Percentiles rank a stretch among this genome's conserved stretches.
Evolutionary conservation across 148 eudicot genomes (phyloP).

Genomic region (Nepenthes gracilis): DNA sequence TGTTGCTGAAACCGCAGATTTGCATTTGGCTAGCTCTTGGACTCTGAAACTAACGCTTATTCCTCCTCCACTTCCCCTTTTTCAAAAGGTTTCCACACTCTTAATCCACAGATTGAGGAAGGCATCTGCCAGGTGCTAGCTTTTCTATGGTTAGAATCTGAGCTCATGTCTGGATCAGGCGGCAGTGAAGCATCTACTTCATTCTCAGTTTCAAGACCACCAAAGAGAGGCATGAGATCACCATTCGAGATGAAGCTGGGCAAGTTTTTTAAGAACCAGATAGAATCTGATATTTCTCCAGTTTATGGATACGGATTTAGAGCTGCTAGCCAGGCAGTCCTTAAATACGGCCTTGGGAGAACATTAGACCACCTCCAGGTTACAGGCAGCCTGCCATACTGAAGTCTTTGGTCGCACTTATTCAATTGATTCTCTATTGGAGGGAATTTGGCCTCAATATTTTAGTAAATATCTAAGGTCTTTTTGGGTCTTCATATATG

Average conservation of each 20-base stretch:
- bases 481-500: no score
- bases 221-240: conserved; percentile 35
- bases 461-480: no score
- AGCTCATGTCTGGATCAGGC: conserved; percentile 26
- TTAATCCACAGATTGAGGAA: conserved; percentile 76
- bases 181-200: conserved; percentile 27
- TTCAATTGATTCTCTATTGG: no score
- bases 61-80: neutral
- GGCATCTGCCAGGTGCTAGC: conserved; percentile 82
- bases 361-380: conserved; percentile 57
- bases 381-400: conserved; percentile 57
- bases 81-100: conserved; percentile 48
- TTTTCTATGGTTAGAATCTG: conserved; percentile 62
- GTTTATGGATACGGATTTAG: conserved; percentile 72
- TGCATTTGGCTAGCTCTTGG: neutral
- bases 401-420: conserved; percentile 1
- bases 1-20: no score
- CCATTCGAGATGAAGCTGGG: conserved; percentile 65
- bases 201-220: conserved; percentile 19
- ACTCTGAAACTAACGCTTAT: neutral
- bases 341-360: conserved; percentile 47
- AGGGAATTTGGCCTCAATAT: no score
- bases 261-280: conserved; percentile 70
- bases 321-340: conserved; percentile 58
- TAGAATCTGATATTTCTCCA: conserved; percentile 62